phyloP scores from a whole-genome alignment of 495 filamentous ascomycete genomes.

The Chlorociboria aeruginascens region DNA sequence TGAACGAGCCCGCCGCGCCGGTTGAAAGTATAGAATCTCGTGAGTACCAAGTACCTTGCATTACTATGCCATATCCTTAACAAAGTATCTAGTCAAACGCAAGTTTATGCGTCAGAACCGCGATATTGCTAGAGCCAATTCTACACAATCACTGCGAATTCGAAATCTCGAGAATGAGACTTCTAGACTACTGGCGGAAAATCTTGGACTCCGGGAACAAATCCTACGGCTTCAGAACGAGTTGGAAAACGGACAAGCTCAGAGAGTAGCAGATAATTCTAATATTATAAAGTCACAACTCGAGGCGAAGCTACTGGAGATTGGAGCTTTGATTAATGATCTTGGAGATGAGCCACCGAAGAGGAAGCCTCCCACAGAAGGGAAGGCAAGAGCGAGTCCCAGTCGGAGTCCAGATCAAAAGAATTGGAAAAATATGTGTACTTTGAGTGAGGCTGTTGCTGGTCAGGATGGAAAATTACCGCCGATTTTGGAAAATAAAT shows the following conservation, averaged over 20 bases:
- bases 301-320: slow-evolving; percentile 55
- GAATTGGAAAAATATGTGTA: slow-evolving; percentile 33
- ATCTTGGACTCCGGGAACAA: slow-evolving; percentile 70
- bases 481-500: slow-evolving; percentile 73
- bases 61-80: slow-evolving; percentile 2
- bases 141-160: slow-evolving; percentile 81
- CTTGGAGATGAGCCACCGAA: slow-evolving; percentile 27
- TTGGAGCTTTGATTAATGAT: slow-evolving; percentile 49
- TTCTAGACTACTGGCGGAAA: slow-evolving; percentile 73
- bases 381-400: slow-evolving; percentile 18
- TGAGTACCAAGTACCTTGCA: slow-evolving; percentile 34
- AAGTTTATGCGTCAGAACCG: slow-evolving; percentile 87
- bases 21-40: slow-evolving; percentile 68
- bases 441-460: slow-evolving; percentile 34
- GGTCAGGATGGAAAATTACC: slow-evolving; percentile 58
- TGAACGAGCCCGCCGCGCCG: slow-evolving; percentile 69
- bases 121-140: slow-evolving; percentile 85
- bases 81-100: slow-evolving; percentile 52
- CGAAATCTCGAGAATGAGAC: slow-evolving; percentile 76
- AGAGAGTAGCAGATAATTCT: slow-evolving; percentile 46
- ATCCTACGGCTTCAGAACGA: slow-evolving; percentile 63
- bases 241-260: slow-evolving; percentile 34
- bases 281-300: slow-evolving; percentile 56
- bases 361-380: slow-evolving; percentile 18
- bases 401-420: slow-evolving; percentile 32